Evolutionary conservation across 1,284 basidiomycete species (phyloP), one percentile per base, ranked within the genome.

Genomic region (Marasmius fiardii): DNA sequence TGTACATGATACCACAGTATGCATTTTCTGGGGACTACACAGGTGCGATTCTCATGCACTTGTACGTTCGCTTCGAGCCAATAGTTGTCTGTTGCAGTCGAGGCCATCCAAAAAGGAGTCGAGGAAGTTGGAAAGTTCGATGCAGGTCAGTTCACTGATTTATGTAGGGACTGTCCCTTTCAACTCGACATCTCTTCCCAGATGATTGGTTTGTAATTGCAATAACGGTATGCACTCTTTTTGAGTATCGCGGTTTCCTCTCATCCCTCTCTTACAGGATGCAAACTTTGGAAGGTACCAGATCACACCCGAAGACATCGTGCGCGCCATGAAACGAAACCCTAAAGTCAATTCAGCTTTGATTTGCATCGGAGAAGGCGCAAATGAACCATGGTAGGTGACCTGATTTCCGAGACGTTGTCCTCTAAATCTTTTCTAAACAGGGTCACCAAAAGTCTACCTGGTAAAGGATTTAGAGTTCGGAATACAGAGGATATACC

Each of bases 161-260:
- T 21, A 44, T n/a, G 51, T 7, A 18, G 21, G 18, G 24, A n/a
- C 24, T n/a, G 41, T 26, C 48, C n/a, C 44, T 34, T 39, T 51
- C 48, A 43, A 39, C 51, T 49, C 35, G 18, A 23, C 11, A n/a
- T 39, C 35, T 16, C 56, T 14, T 24, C 23, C 6, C 12, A 83
- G 84, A 86, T 61, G 84, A 86, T 57, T 85, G 83, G 81, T 85
- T 85, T 62, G 83, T 86, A 16, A 85, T 86, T 57, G 80, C 82
- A 3, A 80, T 87, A 52, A 84, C 84, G 12, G 75, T 76, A 55
- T 51, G 68, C 51, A 4, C 31, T 4, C 18, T 44, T 48, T 47
- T 31, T 20, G 8, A 21, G 7, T n/a, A 28, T 45, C 12, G 24
- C 26, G 8, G 23, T 2, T 39, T 43, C 2, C n/a, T 37, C n/a